phyloP scores from a whole-genome alignment of 2,329 filamentous ascomycete species.

The Arthroderma uncinatum region DNA sequence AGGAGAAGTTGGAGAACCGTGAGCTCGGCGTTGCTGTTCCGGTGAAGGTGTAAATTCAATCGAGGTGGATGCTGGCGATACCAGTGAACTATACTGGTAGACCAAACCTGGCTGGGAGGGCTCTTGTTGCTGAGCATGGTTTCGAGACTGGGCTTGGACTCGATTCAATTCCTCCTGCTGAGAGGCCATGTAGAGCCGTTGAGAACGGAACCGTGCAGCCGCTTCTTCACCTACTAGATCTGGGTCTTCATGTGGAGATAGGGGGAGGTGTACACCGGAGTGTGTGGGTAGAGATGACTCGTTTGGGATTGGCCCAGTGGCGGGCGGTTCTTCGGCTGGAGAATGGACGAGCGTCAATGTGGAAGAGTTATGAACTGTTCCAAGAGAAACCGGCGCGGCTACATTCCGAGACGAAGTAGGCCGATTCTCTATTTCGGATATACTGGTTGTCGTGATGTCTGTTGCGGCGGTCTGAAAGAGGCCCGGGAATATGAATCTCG shows the following conservation, averaged over 20 bases:
- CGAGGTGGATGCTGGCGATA: slow-evolving; percentile 7
- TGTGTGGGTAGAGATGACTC: neutral
- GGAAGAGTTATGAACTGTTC: slow-evolving; percentile 9
- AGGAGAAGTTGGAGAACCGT: neutral
- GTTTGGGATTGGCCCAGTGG: neutral
- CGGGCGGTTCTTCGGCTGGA: slow-evolving; percentile 3
- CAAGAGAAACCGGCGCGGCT: neutral
- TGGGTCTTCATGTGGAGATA: slow-evolving; percentile 53
- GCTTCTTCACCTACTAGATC: slow-evolving; percentile 56
- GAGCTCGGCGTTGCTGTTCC: slow-evolving; percentile 1
- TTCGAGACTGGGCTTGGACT: neutral
- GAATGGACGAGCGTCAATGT: slow-evolving; percentile 9
- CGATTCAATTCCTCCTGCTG: slow-evolving; percentile 41
- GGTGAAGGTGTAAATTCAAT: neutral
- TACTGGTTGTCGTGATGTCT: neutral
- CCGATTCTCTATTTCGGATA: neutral
- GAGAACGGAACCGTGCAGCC: slow-evolving; percentile 46
- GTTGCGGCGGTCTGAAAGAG: slow-evolving; percentile 23
- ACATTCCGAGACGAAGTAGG: neutral
- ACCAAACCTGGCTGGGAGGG: slow-evolving; percentile 27
- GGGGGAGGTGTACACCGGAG: slow-evolving; percentile 14
- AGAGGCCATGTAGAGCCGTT: slow-evolving; percentile 37
- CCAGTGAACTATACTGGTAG: slow-evolving; percentile 15
- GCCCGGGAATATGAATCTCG: slow-evolving; percentile 13
- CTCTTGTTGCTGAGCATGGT: slow-evolving; percentile 5